Percentiles rank a stretch among this genome's conserved stretches.
Conservation (phyloP, 331 rosid genomes). For the Quercus lobata region DNA sequence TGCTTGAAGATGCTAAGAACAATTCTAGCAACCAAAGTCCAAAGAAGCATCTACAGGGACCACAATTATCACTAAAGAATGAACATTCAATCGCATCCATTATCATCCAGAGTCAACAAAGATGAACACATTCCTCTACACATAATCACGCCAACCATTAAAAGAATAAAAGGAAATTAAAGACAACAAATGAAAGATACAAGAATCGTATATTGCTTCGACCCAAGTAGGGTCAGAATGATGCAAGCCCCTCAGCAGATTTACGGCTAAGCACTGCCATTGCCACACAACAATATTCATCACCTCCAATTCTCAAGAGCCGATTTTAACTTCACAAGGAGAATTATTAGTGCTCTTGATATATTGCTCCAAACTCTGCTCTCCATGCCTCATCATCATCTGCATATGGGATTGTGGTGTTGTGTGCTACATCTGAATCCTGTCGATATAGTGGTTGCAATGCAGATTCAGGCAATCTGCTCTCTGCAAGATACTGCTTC, state of each 20-base stretch:
- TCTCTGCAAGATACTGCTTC: conserved; percentile 92
- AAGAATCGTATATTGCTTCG: neutral
- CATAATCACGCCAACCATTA: neutral
- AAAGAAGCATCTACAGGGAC: no score
- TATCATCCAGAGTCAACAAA: neutral
- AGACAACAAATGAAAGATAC: neutral
- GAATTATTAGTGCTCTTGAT: conserved; percentile 70
- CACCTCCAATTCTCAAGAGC: neutral
- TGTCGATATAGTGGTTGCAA: conserved; percentile 57
- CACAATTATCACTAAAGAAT: neutral
- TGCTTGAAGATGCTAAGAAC: no score
- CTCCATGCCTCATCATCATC: conserved; percentile 96
- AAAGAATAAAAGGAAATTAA: neutral
- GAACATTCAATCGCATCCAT: neutral
- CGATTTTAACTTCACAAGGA: neutral
- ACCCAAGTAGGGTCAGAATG: neutral
- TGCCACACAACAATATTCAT: conserved; percentile 6
- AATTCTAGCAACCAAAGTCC: no score
- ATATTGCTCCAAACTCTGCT: conserved; percentile 92
- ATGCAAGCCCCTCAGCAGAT: neutral
- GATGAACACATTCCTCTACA: neutral
- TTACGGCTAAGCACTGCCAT: no score
- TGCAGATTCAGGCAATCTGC: conserved; percentile 88
- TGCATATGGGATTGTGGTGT: conserved; percentile 23
- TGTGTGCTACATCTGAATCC: conserved; percentile 43